phyloP scores from a whole-genome alignment of 2,329 filamentous ascomycete species.

The Ceratocystis lukuohia region DNA sequence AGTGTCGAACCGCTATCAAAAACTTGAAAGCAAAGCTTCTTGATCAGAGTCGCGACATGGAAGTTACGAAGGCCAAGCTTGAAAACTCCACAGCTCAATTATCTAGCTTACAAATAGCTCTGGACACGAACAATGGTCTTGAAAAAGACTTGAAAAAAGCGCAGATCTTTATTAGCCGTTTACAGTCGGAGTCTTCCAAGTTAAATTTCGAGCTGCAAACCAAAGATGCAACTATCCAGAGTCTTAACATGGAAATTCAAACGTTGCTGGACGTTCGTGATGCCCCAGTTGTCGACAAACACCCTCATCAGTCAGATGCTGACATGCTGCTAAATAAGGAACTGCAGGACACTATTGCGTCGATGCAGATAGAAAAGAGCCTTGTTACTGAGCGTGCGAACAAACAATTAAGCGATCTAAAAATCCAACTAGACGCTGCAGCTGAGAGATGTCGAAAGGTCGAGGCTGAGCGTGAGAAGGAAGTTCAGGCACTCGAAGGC shows the following conservation, averaged over 20 bases:
- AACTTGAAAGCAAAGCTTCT: conserved; percentile 56
- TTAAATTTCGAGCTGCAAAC: conserved; percentile 50
- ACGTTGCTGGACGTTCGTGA: conserved; percentile 54
- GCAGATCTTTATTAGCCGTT: conserved; percentile 23
- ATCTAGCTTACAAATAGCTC: background rate
- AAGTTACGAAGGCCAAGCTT: conserved; percentile 39
- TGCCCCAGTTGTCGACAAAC: conserved; percentile 50
- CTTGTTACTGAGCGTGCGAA: conserved; percentile 52
- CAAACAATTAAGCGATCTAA: conserved; percentile 55
- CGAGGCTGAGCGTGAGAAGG: conserved; percentile 69
- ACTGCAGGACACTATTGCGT: conserved; percentile 44
- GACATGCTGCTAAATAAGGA: conserved; percentile 42
- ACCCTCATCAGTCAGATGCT: conserved; percentile 28
- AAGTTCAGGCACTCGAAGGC: conserved; percentile 64
- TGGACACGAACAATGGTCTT: conserved; percentile 45
- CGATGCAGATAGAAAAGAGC: conserved; percentile 67
- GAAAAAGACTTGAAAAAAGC: conserved; percentile 30
- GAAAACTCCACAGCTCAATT: background rate
- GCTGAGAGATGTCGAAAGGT: conserved; percentile 53
- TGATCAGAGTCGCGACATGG: conserved; percentile 51
- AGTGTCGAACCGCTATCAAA: conserved; percentile 70
- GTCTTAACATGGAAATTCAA: conserved; percentile 56
- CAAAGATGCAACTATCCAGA: conserved; percentile 51
- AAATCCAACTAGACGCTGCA: conserved; percentile 59
- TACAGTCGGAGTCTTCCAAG: conserved; percentile 35